Base-by-base conservation (phyloP, 177 flowering plant genomes). In the Vitis hybrid region DNA sequence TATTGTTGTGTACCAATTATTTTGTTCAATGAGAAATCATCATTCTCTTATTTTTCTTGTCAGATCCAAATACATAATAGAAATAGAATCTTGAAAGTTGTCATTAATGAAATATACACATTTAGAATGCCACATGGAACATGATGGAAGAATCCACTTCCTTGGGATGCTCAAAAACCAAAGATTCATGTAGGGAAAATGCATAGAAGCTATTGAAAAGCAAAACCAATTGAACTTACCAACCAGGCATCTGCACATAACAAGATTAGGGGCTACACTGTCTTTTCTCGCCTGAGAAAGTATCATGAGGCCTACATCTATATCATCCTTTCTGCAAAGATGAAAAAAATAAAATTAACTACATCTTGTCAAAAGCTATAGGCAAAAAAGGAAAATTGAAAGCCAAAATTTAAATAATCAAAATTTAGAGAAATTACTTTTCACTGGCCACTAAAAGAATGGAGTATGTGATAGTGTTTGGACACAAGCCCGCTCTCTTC, bases 401-500 rank as follows among this genome's bases (percentile, higher is more conserved):
- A 69, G 7, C 19, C 18, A 15, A 34, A 12, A 60, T 16, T 11
- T 58, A 13, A 73, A 55, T 50, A 64, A 45, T 64, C 12, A 55
- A 62, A 39, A 54, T 53, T 13, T 45, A 68, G 6, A 39, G 58
- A 7, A 60, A 77, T 84, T 85, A 95, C 99, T 76, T 93, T 80
- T 95, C 96, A 81, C 93, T 82, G 49, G 96, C 94, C 60, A 84
- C 85, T 61, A 84, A 29, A 68, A 94, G 90, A 72, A 90, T 60
- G 50, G 99, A 83, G 80, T 93, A 95, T 63, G 98, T 95, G 71
- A 93, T 81, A 59, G 68, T 77, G 71, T 93, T 89, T 12, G 97
- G 96, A 59, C 69, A 62, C 57, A 91, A 74, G 56, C 88, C 92
- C 12, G 72, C 50, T 59, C 64, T 65, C 83, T 86, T 90, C 89